Evolutionary conservation across 371 early-diverging fungal species (phyloP).

Genomic region (Blastocladiella emersonii): DNA sequence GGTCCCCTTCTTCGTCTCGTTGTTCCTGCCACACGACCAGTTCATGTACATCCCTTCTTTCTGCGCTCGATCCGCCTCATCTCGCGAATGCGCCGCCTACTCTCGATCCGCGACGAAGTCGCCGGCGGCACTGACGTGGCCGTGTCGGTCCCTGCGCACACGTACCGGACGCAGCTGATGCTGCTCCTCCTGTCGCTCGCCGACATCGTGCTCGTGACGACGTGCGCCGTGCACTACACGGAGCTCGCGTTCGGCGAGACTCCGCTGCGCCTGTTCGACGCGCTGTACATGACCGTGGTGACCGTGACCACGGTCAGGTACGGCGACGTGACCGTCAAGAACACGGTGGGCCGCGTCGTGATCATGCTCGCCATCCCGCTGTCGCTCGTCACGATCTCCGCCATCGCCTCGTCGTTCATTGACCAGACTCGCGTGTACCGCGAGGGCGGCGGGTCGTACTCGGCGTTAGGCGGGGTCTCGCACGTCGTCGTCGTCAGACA

Average conservation of each 20-base stretch:
- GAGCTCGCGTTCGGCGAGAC: constrained; percentile 38
- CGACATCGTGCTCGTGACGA: constrained; percentile 47
- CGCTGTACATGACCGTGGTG: background rate
- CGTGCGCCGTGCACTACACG: too few relatives aligned
- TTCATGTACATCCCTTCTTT: constrained; percentile 48
- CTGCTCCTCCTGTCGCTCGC: constrained; percentile 41
- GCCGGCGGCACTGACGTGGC: constrained; percentile 18
- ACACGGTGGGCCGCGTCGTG: background rate
- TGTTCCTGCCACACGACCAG: constrained; percentile 32
- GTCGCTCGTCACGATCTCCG: background rate
- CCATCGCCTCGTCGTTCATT: background rate
- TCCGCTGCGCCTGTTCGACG: constrained; percentile 32
- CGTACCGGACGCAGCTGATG: constrained; percentile 42
- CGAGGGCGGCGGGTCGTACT: background rate
- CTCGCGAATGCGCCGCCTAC: constrained; percentile 37
- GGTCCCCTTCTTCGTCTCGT: constrained; percentile 34
- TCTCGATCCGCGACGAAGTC: constrained; percentile 37
- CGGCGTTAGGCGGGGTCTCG: background rate
- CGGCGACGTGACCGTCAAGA: background rate
- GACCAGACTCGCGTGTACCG: background rate
- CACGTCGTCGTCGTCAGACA: background rate
- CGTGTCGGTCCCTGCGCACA: too few relatives aligned
- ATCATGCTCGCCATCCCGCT: background rate
- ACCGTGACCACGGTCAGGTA: background rate
- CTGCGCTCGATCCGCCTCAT: constrained; percentile 41